Evolutionary conservation across 768 basidiomycete species (phyloP).

Genomic region (Coprinellus aureogranulatus): DNA sequence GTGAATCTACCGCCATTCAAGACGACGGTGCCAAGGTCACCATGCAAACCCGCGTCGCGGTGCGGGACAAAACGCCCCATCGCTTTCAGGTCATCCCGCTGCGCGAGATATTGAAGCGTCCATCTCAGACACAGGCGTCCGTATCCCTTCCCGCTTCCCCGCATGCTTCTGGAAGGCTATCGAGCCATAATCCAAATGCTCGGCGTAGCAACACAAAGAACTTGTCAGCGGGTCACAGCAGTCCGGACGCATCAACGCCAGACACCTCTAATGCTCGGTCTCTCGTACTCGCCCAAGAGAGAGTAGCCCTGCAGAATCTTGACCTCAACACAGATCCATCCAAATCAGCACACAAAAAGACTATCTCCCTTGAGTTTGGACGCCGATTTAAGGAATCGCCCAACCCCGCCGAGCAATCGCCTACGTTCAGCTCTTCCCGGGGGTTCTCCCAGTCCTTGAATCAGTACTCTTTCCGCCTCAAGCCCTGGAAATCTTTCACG

Average conservation of each 20-base stretch:
- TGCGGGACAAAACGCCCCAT: slow-evolving; percentile 42
- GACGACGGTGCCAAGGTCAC: slow-evolving; percentile 25
- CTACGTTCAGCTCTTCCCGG: not conserved
- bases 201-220: no score
- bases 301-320: not conserved
- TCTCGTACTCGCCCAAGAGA: not conserved
- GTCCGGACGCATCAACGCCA: no score
- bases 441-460: slow-evolving; percentile 14
- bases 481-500: slow-evolving; percentile 6
- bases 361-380: not conserved
- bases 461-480: slow-evolving; percentile 10
- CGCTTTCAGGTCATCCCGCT: slow-evolving; percentile 44
- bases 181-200: not conserved
- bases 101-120: slow-evolving; percentile 29
- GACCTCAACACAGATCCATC: not conserved
- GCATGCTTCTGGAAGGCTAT: slow-evolving; percentile 9
- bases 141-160: not conserved
- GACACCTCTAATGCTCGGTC: no score
- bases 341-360: not conserved
- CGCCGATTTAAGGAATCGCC: not conserved
- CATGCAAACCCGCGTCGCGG: slow-evolving; percentile 46
- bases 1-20: not conserved
- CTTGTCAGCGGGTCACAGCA: no score
- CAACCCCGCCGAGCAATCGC: not conserved
- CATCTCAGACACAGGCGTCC: slow-evolving; percentile 5